phyloP scores from a whole-genome alignment of 2,329 filamentous ascomycete species.

The Chrysosphaeria jannelii region DNA sequence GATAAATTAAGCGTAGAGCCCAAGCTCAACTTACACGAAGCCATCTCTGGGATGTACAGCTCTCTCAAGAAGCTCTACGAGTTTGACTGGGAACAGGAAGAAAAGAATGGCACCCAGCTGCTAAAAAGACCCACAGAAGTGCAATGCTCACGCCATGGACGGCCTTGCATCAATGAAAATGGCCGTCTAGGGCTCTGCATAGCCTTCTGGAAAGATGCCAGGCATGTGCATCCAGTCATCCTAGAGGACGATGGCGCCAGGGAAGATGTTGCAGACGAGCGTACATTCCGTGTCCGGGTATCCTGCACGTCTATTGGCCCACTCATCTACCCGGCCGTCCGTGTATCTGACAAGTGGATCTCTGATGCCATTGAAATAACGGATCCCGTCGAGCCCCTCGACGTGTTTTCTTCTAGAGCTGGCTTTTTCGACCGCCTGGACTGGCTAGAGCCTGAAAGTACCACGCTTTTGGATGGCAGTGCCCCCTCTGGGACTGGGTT shows the following conservation, averaged over 20 bases:
- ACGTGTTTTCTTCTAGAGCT: too few relatives aligned
- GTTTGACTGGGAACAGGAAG: slow-evolving; percentile 31
- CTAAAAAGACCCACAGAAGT: slow-evolving; percentile 23
- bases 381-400: slow-evolving; percentile 9
- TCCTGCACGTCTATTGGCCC: slow-evolving; percentile 23
- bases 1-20: slow-evolving; percentile 43
- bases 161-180: slow-evolving; percentile 38
- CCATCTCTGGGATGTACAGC: slow-evolving; percentile 40
- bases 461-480: slow-evolving; percentile 11
- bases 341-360: slow-evolving; percentile 47
- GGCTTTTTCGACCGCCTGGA: too few relatives aligned
- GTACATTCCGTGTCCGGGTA: slow-evolving; percentile 35
- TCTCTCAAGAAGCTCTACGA: slow-evolving; percentile 39
- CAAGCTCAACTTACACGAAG: slow-evolving; percentile 45
- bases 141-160: slow-evolving; percentile 39
- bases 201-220: slow-evolving; percentile 46
- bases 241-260: slow-evolving; percentile 2
- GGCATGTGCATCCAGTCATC: slow-evolving; percentile 14
- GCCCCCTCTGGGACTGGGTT: too few relatives aligned
- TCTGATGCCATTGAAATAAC: slow-evolving; percentile 24
- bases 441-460: slow-evolving; percentile 43
- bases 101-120: slow-evolving; percentile 15
- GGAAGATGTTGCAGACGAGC: slow-evolving; percentile 8
- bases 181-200: slow-evolving; percentile 36
- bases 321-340: slow-evolving; percentile 24